Percentiles rank a stretch among this genome's conserved stretches.
Evolutionary conservation across 139 green algal genomes (phyloP).

Genomic region (Nannochloris sp.): DNA sequence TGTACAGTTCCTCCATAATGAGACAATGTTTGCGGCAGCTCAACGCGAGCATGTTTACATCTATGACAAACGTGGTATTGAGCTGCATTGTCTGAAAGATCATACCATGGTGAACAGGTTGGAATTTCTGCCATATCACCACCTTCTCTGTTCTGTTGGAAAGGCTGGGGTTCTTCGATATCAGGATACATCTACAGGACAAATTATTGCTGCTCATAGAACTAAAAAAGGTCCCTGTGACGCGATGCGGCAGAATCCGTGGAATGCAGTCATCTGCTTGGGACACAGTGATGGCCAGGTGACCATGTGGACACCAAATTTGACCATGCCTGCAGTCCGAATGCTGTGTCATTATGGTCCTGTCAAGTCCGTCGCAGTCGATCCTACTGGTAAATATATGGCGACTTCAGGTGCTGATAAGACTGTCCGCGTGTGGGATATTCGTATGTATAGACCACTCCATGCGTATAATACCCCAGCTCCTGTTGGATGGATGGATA

Average conservation of each 20-base stretch:
- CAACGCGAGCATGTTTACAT: constrained; percentile 95
- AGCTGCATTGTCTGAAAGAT: constrained; percentile 91
- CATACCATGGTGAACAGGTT: constrained; percentile 51
- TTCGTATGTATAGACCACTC: constrained; percentile 72
- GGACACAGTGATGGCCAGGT: constrained; percentile 84
- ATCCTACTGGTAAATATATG: constrained; percentile 68
- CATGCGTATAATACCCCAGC: constrained; percentile 81
- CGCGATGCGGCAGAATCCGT: constrained; percentile 79
- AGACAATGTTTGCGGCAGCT: constrained; percentile 90
- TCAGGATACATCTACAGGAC: constrained; percentile 89
- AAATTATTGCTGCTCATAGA: constrained; percentile 72
- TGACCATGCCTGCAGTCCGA: constrained; percentile 67
- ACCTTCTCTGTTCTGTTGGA: constrained; percentile 81
- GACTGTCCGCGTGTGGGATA: constrained; percentile 84
- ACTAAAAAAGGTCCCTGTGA: constrained; percentile 71
- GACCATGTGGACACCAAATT: constrained; percentile 96
- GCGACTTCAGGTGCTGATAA: constrained; percentile 79
- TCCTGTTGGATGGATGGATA: constrained; percentile 60
- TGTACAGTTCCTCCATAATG: constrained; percentile 91
- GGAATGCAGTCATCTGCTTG: constrained; percentile 74
- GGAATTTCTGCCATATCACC: constrained; percentile 94
- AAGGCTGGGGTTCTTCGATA: constrained; percentile 72
- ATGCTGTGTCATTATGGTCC: constrained; percentile 89
- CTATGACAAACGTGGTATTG: constrained; percentile 93
- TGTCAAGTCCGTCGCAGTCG: constrained; percentile 62